These are phyloP conservation scores for Tricholoma bakamatsutake DNA, from an alignment of 768 basidiomycete genomes.

Conservation along the genomic window DNA sequence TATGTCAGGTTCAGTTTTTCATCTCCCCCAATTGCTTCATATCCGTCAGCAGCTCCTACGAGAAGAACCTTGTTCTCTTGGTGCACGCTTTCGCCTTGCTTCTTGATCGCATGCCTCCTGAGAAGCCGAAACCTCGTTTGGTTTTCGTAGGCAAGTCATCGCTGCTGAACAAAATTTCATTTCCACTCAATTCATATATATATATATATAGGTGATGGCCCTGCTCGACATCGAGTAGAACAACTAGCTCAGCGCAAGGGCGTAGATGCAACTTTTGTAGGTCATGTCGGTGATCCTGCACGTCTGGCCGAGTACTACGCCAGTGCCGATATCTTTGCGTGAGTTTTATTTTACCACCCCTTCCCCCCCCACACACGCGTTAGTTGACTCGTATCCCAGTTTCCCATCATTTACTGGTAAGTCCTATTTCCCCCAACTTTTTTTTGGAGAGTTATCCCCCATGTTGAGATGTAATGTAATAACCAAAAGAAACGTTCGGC, in stretches of 20 bases:
- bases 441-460: not conserved
- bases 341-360: not conserved
- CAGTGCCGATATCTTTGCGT: conserved; percentile 1
- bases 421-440: not conserved
- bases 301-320: not conserved
- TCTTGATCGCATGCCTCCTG: not conserved
- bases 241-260: not conserved
- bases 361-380: too few relatives aligned
- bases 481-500: not conserved
- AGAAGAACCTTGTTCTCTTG: not conserved
- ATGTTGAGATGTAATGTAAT: not conserved
- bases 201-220: not conserved
- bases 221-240: not conserved
- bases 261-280: not conserved
- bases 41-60: not conserved
- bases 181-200: too few relatives aligned
- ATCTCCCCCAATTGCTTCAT: not conserved
- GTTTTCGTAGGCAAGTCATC: not conserved
- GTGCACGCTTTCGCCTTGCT: not conserved
- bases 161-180: not conserved
- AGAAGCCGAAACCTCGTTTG: not conserved
- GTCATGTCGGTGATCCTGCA: not conserved
- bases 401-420: not conserved
- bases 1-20: not conserved
- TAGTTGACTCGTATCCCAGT: not conserved